A percentile compares a stretch with the other conserved stretches of the same genome.
phyloP scores from a whole-genome alignment of 768 basidiomycete species.

The Boletellus ananas region DNA sequence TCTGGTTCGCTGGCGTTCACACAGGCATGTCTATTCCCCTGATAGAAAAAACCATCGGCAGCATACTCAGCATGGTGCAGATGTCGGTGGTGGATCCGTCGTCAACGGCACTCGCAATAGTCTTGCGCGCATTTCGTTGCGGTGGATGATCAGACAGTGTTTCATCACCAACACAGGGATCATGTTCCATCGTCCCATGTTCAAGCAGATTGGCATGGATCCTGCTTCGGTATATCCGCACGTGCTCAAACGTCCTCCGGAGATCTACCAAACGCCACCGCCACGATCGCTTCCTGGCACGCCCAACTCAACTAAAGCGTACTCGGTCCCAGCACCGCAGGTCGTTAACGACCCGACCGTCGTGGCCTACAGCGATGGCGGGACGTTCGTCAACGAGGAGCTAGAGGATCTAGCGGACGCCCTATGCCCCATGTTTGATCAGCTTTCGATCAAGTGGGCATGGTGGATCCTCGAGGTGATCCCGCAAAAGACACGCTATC shows the following conservation, averaged over 20 bases:
- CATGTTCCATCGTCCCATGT: conserved; percentile 46
- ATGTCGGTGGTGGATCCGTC: conserved; percentile 73
- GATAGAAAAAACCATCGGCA: background rate
- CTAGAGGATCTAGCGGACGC: conserved; percentile 63
- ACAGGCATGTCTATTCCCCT: conserved; percentile 47
- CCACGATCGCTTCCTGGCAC: conserved; percentile 12
- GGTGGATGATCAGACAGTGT: conserved; percentile 75
- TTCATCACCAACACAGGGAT: conserved; percentile 56
- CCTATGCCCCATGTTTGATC: conserved; percentile 50
- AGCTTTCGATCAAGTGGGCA: conserved; percentile 40
- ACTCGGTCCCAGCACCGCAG: conserved; percentile 13
- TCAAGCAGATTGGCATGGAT: conserved; percentile 46
- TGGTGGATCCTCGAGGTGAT: conserved; percentile 72
- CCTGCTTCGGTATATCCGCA: conserved; percentile 42
- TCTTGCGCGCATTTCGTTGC: conserved; percentile 66
- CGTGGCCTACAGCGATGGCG: conserved; percentile 18
- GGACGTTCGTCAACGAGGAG: conserved; percentile 44
- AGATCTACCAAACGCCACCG: conserved; percentile 27
- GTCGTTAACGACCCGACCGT: conserved; percentile 9
- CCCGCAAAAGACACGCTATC: conserved; percentile 34
- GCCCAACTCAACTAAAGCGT: conserved; percentile 8
- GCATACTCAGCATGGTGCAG: conserved; percentile 31
- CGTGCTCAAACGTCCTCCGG: conserved; percentile 41
- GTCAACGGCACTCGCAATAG: conserved; percentile 52
- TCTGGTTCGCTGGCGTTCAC: conserved; percentile 79